phyloP scores from a whole-genome alignment of 148 eudicot species.

The Rhododendron williamsianum region DNA sequence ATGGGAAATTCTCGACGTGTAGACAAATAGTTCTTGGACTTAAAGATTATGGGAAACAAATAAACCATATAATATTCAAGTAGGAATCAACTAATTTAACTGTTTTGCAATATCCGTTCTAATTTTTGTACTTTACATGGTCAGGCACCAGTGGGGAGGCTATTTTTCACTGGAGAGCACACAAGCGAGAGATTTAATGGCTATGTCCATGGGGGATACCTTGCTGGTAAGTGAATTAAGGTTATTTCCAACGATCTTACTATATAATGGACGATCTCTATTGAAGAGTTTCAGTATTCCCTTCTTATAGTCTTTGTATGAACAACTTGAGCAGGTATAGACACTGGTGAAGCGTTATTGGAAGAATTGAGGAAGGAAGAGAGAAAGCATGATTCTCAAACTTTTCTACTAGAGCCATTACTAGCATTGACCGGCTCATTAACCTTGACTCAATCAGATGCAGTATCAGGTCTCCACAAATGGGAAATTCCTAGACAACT shows the following conservation, averaged over 20 bases:
- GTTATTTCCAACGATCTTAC: neutral
- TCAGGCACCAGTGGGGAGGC: conserved; percentile 71
- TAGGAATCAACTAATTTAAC: neutral
- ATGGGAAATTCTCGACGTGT: neutral
- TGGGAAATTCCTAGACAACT: conserved; percentile 56
- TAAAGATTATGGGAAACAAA: neutral
- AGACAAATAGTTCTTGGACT: neutral
- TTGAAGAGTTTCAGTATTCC: neutral
- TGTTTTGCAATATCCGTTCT: neutral
- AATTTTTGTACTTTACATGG: neutral
- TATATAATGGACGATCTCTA: neutral
- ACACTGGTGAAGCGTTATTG: conserved; percentile 52
- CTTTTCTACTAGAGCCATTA: conserved; percentile 52
- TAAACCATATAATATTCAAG: neutral
- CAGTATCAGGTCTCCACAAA: conserved; percentile 44
- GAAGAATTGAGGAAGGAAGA: conserved; percentile 54
- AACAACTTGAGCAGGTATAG: conserved; percentile 49
- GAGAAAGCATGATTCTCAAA: conserved; percentile 25
- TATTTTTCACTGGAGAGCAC: conserved; percentile 87
- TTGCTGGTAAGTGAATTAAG: conserved; percentile 46
- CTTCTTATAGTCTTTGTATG: conserved; percentile 12
- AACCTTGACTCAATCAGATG: conserved; percentile 36
- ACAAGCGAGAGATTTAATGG: conserved; percentile 85
- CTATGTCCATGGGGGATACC: conserved; percentile 84
- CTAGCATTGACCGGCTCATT: conserved; percentile 43